Evolutionary conservation across 2,329 filamentous ascomycete genomes (phyloP).

Genomic region (Juglanconis sp.): DNA sequence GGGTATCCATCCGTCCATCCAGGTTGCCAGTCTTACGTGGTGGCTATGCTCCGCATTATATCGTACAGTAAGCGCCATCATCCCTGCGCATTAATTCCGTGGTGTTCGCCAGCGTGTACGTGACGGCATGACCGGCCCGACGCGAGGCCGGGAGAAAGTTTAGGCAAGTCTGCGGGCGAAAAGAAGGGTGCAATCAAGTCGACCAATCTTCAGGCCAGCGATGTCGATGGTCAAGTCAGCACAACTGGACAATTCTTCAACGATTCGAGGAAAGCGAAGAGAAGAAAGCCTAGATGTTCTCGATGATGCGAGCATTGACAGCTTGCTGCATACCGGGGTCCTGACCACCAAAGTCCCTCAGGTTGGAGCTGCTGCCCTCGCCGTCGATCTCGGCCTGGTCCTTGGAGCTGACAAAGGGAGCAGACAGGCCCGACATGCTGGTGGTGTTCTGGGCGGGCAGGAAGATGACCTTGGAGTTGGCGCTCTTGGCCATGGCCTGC

Average conservation of each 20-base stretch:
- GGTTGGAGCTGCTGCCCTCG: conserved; percentile 33
- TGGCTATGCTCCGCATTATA: not conserved
- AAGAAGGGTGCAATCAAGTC: conserved; percentile 5
- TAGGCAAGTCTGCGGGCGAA: not conserved
- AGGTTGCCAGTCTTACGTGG: not conserved
- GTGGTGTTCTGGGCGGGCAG: conserved; percentile 64
- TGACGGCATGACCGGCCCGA: no score
- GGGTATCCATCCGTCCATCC: not conserved
- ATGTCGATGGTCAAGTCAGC: conserved; percentile 10
- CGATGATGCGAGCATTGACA: conserved; percentile 76
- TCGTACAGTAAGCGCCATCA: conserved; percentile 3
- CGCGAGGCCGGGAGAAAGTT: no score
- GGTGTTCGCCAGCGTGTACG: not conserved
- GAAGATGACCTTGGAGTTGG: conserved; percentile 86
- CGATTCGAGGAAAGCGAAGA: not conserved
- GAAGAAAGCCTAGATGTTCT: conserved; percentile 67
- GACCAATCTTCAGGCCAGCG: conserved; percentile 13
- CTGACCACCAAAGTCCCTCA: conserved; percentile 51
- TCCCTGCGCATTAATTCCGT: not conserved
- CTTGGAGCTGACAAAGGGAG: conserved; percentile 38
- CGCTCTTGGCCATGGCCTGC: conserved; percentile 96
- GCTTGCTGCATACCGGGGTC: conserved; percentile 70
- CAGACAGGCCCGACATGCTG: conserved; percentile 36
- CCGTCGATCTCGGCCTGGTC: conserved; percentile 38
- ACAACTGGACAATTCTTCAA: conserved; percentile 3